A percentile compares a stretch with the other conserved stretches of the same genome.
Conservation (phyloP, 2,329 filamentous ascomycete genomes). For the Pseudogymnoascus sp. region DNA sequence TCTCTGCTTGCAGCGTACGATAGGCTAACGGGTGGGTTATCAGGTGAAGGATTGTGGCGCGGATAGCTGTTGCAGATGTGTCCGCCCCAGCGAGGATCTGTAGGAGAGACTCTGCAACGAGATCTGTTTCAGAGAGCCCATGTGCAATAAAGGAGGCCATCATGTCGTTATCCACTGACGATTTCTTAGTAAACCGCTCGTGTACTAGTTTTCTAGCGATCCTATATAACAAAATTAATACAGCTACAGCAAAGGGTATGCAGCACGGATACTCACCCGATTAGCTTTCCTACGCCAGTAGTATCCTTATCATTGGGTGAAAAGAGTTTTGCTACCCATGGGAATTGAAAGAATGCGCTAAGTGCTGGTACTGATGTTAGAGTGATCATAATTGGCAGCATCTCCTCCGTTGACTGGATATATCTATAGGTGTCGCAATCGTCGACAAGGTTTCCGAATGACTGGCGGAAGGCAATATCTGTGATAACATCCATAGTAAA, state of each 20-base stretch:
- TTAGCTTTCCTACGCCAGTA: slow-evolving; percentile 34
- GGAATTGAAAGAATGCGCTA: slow-evolving; percentile 35
- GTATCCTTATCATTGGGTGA: slow-evolving; percentile 35
- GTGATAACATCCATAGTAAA: slow-evolving; percentile 49
- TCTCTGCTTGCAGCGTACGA: slow-evolving; percentile 39
- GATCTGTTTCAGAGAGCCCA: slow-evolving; percentile 23
- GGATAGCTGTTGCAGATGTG: slow-evolving; percentile 48
- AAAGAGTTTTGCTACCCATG: slow-evolving; percentile 30
- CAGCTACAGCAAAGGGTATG: slow-evolving; percentile 14
- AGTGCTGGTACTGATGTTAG: slow-evolving; percentile 38
- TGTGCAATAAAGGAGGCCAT: slow-evolving; percentile 43
- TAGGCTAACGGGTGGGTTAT: slow-evolving; percentile 43
- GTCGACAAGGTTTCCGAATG: slow-evolving; percentile 39
- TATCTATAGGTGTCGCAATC: slow-evolving; percentile 44
- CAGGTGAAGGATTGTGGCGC: slow-evolving; percentile 45
- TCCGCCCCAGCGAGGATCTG: slow-evolving; percentile 48
- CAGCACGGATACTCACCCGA: slow-evolving; percentile 36
- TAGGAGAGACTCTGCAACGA: slow-evolving; percentile 14
- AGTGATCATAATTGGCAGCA: slow-evolving; percentile 38
- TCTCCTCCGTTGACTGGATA: slow-evolving; percentile 37
- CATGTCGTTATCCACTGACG: slow-evolving; percentile 43
- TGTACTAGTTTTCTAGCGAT: slow-evolving; percentile 40
- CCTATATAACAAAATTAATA: slow-evolving; percentile 30
- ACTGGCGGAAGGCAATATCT: slow-evolving; percentile 44
- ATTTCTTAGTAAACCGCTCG: slow-evolving; percentile 38